Percentiles rank a stretch among this genome's conserved stretches.
phyloP scores from a whole-genome alignment of 306 rosid genomes.

The Nissolia schottii region DNA sequence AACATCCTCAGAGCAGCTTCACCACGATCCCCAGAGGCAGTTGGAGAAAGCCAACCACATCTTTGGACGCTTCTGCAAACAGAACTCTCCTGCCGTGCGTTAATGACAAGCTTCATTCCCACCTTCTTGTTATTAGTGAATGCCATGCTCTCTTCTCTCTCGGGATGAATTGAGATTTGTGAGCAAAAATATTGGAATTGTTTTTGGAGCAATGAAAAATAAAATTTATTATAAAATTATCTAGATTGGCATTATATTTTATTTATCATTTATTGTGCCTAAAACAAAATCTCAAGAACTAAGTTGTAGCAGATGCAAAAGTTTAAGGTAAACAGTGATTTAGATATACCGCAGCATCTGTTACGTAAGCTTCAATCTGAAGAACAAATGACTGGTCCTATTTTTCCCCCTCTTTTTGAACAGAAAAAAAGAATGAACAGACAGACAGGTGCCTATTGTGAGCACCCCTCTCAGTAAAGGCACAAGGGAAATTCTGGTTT shows the following conservation, averaged over 20 bases:
- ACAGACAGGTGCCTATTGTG: background rate
- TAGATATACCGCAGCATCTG: background rate
- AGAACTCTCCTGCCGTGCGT: slow-evolving; percentile 20
- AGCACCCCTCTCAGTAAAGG: background rate
- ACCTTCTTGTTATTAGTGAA: no score
- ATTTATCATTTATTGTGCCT: no score
- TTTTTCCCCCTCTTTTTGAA: background rate
- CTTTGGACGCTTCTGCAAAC: slow-evolving; percentile 49
- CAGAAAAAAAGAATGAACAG: background rate
- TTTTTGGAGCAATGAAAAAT: no score
- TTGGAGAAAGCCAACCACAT: slow-evolving; percentile 30
- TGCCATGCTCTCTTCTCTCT: no score
- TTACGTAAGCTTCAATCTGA: background rate
- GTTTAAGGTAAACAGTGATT: background rate
- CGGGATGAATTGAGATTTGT: no score
- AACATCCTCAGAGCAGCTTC: slow-evolving; percentile 30
- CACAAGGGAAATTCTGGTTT: background rate
- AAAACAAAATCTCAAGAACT: no score
- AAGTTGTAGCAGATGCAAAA: background rate
- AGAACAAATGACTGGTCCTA: background rate
- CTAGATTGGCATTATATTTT: no score
- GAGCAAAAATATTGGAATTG: no score
- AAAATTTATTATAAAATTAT: no score
- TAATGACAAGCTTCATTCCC: slow-evolving; percentile 34
- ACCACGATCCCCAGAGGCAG: slow-evolving; percentile 30